These are phyloP conservation scores for Stachybotrys chartarum DNA, from an alignment of 2,329 filamentous ascomycete genomes.

Conservation along the genomic window DNA sequence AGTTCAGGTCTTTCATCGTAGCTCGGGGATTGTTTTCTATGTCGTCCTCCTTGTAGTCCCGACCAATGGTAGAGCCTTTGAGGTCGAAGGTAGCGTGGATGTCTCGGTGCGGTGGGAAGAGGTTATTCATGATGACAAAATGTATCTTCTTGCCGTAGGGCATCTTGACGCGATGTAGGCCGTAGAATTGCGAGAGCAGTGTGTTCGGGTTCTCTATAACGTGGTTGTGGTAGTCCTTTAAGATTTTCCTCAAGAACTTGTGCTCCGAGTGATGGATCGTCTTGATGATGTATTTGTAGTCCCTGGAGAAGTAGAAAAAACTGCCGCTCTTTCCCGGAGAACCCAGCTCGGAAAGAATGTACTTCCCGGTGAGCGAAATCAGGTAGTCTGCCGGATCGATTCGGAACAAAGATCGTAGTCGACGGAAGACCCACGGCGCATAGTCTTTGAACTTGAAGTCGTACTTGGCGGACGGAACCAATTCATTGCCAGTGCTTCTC, in stretches of 20 bases:
- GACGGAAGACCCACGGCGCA: slow-evolving; percentile 98
- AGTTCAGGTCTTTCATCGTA: slow-evolving; percentile 94
- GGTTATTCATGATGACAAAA: slow-evolving; percentile 99
- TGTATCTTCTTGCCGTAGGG: slow-evolving; percentile 97
- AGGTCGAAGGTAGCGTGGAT: slow-evolving; percentile 96
- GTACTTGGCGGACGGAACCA: slow-evolving; percentile 97
- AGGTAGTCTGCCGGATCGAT: slow-evolving; percentile 96
- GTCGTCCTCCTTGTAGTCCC: slow-evolving; percentile 85
- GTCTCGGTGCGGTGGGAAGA: slow-evolving; percentile 94
- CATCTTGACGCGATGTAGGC: slow-evolving; percentile 94
- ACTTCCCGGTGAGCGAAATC: slow-evolving; percentile 96
- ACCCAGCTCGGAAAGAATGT: slow-evolving; percentile 93
- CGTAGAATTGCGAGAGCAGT: slow-evolving; percentile 94
- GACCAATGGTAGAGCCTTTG: slow-evolving; percentile 91
- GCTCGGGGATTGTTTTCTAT: slow-evolving; percentile 83
- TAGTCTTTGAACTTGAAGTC: slow-evolving; percentile 99
- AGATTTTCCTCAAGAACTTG: slow-evolving; percentile 75
- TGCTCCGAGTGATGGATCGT: slow-evolving; percentile 96
- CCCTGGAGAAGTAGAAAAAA: slow-evolving; percentile 98
- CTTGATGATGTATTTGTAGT: slow-evolving; percentile 99
- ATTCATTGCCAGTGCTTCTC: slow-evolving; percentile 83
- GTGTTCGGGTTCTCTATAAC: slow-evolving; percentile 93
- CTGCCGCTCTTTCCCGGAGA: slow-evolving; percentile 97
- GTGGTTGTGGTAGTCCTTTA: slow-evolving; percentile 90
- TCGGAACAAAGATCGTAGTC: slow-evolving; percentile 78